Evolutionary conservation across 768 basidiomycete genomes (phyloP).

Genomic region (Lentinula raphanica): DNA sequence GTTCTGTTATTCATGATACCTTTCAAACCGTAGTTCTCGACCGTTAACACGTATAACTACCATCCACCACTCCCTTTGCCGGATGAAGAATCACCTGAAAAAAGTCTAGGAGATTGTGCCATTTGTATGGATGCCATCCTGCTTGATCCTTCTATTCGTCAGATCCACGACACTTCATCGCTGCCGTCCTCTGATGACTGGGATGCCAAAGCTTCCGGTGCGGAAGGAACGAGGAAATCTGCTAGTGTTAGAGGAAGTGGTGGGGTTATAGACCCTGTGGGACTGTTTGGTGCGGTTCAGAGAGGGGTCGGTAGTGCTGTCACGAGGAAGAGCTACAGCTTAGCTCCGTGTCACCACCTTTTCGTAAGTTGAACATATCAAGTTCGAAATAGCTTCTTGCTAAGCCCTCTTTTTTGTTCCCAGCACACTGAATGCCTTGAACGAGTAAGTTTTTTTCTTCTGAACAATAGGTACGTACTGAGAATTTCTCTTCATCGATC

Average conservation of each 20-base stretch:
- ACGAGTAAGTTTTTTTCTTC: constrained; percentile 38
- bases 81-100: constrained; percentile 71
- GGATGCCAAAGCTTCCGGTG: constrained; percentile 14
- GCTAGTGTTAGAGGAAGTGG: constrained; percentile 8
- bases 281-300: constrained; percentile 18
- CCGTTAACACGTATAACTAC: constrained; percentile 70
- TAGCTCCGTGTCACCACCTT: constrained; percentile 86
- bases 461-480: background rate
- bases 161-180: background rate
- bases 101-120: constrained; percentile 79
- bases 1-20: no score
- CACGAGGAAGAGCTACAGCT: constrained; percentile 66
- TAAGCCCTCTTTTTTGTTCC: constrained; percentile 2
- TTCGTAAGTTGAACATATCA: constrained; percentile 57
- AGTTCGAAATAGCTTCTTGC: background rate
- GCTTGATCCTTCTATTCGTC: constrained; percentile 36
- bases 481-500: background rate
- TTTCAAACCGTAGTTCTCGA: constrained; percentile 43
- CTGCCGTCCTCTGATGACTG: background rate
- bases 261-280: constrained; percentile 21
- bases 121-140: constrained; percentile 91
- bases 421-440: constrained; percentile 88
- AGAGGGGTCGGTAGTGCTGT: constrained; percentile 38
- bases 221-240: constrained; percentile 4
- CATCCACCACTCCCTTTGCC: constrained; percentile 72